Conservation (phyloP, 106 monocot species). For the Gastrodia elata region DNA sequence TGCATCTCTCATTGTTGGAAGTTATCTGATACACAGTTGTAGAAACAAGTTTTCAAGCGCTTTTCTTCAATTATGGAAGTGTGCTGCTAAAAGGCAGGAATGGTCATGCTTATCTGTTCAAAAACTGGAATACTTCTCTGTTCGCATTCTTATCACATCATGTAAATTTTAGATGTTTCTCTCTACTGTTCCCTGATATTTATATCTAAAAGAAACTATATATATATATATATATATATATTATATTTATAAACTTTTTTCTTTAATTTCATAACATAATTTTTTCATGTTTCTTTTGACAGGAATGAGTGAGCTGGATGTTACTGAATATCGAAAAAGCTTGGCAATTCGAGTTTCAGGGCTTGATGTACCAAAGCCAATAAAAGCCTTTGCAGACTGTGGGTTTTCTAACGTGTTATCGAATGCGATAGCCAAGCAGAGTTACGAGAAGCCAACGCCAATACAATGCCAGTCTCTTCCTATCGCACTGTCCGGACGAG, state of each 20-base stretch:
- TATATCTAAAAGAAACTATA: too few species aligned
- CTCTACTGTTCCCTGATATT: neutral
- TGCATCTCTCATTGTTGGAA: too few species aligned
- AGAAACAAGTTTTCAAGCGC: too few species aligned
- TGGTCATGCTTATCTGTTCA: too few species aligned
- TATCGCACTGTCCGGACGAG: constrained; percentile 82
- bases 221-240: too few species aligned
- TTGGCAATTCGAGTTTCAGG: constrained; percentile 84
- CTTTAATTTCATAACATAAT: neutral
- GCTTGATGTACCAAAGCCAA: constrained; percentile 84
- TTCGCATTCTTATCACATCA: too few species aligned
- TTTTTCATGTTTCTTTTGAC: constrained; percentile 9
- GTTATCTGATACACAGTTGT: too few species aligned
- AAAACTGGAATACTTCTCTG: too few species aligned
- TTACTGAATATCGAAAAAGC: constrained; percentile 72
- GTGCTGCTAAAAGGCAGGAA: too few species aligned
- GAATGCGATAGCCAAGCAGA: constrained; percentile 76
- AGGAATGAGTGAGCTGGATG: constrained; percentile 94
- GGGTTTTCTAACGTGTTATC: constrained; percentile 58
- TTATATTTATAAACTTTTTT: too few species aligned
- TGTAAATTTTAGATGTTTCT: neutral
- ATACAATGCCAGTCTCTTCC: constrained; percentile 96
- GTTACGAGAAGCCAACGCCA: constrained; percentile 89
- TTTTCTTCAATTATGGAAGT: too few species aligned
- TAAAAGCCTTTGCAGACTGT: constrained; percentile 82